These are phyloP conservation scores for Phlegmacium glaucopus DNA, from an alignment of 768 basidiomycete species.

Conservation along the genomic window DNA sequence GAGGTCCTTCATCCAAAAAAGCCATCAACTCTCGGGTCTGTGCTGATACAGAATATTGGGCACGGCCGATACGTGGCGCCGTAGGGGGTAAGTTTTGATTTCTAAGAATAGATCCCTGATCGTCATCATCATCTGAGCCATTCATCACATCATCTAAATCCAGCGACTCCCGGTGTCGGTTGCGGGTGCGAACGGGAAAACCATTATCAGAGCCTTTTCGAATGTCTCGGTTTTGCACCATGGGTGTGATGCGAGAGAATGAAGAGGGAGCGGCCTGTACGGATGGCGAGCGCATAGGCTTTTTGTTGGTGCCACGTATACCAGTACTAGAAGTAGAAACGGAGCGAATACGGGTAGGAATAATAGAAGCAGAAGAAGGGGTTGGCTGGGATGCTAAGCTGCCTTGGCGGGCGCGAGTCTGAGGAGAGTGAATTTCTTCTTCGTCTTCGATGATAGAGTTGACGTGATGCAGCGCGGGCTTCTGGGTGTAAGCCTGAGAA, in stretches of 20 bases:
- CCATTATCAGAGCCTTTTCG: conserved; percentile 23
- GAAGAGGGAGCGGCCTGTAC: conserved; percentile 28
- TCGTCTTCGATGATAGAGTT: conserved; percentile 70
- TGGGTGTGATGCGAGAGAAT: conserved; percentile 21
- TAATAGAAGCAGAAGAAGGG: conserved; percentile 26
- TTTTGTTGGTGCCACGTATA: conserved; percentile 22
- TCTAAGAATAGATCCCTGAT: conserved; percentile 12
- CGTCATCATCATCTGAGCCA: conserved; percentile 60
- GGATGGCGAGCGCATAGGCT: conserved; percentile 26
- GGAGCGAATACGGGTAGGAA: conserved; percentile 35
- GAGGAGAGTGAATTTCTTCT: conserved; percentile 38
- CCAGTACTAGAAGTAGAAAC: conserved; percentile 36
- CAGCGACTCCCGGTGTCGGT: conserved; percentile 58
- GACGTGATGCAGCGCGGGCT: conserved; percentile 49
- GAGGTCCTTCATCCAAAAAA: conserved; percentile 54
- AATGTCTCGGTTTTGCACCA: conserved; percentile 25
- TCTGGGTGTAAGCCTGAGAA: conserved; percentile 31
- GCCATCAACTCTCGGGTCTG: conserved; percentile 54
- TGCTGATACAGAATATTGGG: conserved; percentile 32
- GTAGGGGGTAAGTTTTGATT: conserved; percentile 18
- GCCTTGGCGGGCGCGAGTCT: conserved; percentile 42
- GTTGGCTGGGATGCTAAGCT: conserved; percentile 41
- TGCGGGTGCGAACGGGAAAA: conserved; percentile 49
- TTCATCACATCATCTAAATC: conserved; percentile 76
- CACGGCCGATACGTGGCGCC: conserved; percentile 16